phyloP scores from a whole-genome alignment of 164 flowering plant species.

The Berberis thunbergii region DNA sequence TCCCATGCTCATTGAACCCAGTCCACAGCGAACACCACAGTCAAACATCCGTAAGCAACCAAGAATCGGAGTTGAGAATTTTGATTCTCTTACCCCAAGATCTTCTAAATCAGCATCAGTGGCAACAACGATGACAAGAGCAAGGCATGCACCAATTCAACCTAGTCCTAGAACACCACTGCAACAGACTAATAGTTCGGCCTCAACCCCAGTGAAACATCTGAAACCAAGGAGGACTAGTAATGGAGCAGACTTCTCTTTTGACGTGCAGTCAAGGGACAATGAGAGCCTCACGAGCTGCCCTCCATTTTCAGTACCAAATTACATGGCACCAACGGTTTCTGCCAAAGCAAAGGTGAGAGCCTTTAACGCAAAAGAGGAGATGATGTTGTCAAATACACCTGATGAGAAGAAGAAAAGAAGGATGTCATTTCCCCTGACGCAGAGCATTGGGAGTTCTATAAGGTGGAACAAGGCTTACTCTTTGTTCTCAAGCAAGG shows the following conservation, averaged over 20 bases:
- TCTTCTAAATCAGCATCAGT: slow-evolving; percentile 45
- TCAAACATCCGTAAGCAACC: slow-evolving; percentile 14
- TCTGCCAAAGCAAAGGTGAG: slow-evolving; percentile 82
- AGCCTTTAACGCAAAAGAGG: slow-evolving; percentile 37
- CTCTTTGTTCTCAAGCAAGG: slow-evolving; percentile 39
- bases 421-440: slow-evolving; percentile 58
- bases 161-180: slow-evolving; percentile 5
- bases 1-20: slow-evolving; percentile 10
- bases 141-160: slow-evolving; percentile 10
- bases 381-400: slow-evolving; percentile 31
- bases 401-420: slow-evolving; percentile 42
- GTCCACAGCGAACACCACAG: slow-evolving; percentile 17
- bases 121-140: slow-evolving; percentile 10
- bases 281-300: slow-evolving; percentile 92
- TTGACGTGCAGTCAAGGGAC: slow-evolving; percentile 41
- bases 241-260: slow-evolving; percentile 26
- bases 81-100: slow-evolving; percentile 47
- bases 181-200: slow-evolving; percentile 9
- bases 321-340: slow-evolving; percentile 80
- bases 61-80: slow-evolving; percentile 22
- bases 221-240: slow-evolving; percentile 32
- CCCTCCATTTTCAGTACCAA: slow-evolving; percentile 83
- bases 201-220: slow-evolving; percentile 16
- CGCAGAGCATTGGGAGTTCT: slow-evolving; percentile 43
- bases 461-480: slow-evolving; percentile 60